Base-by-base conservation (phyloP, 768 basidiomycete genomes). In the Omphalotus guepiniiformis region DNA sequence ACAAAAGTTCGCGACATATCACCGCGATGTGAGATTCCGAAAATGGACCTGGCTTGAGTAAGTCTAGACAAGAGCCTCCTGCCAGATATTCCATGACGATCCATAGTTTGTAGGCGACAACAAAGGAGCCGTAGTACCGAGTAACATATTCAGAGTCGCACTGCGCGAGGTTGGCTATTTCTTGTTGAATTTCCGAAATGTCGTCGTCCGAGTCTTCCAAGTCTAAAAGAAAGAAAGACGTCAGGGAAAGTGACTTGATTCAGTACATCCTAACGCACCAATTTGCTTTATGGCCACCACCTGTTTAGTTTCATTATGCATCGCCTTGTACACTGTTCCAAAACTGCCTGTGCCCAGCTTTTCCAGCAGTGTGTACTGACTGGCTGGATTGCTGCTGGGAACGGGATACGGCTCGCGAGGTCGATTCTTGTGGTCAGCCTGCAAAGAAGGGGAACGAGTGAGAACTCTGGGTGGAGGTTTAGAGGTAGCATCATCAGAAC, bases 1-100 rank as follows among this genome's bases (percentile, higher is more conserved):
- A 70, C 21, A 99, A 76, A 1, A 98, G 82, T 62, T 99, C 95
- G 42, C 91, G 88, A 58, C 91, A 93, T 53, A 97, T 80, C 55
- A 96, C 85, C 6, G 96, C 93, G 54, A 98, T 98, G 59, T 98
- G 94, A 0, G 82, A 78, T 67, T 99, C 96, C 12, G 86, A 82
- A 65, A 97, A 96, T 25, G 79, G 72, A 22, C 92, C 95, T 1
- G 92, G 80, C 66, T 95, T 96, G 56, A 98, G 80, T 46, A 99
- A 77, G 67, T 98, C 96, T 46, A 97, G 79, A 68, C 96, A 97
- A 22, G 93, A 96, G n/a, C 96, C 96, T 35, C 96, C 96, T 0
- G 93, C 93, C 45, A 98, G 85, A 67, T 92, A 99, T 67, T 99
- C 96, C 96, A 99, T 98, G 59, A 99, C 72, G 61, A 99, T 99